A percentile compares a stretch with the other conserved stretches of the same genome.
phyloP scores from a whole-genome alignment of 2,329 filamentous ascomycete genomes.

The Akanthomyces lecanii region DNA sequence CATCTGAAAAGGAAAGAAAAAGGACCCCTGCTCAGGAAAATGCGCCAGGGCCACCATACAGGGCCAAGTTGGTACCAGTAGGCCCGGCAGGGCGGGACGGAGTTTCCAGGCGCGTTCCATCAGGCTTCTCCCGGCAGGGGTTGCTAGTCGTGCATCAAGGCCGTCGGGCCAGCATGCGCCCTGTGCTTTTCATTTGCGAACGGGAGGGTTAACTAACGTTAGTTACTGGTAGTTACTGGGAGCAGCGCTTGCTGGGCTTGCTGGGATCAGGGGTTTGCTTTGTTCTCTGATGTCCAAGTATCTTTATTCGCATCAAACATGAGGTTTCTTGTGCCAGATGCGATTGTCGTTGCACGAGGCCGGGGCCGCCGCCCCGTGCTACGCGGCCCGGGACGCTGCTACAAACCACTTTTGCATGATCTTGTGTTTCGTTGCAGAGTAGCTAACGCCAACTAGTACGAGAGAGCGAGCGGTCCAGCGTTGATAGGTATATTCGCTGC shows the following conservation, averaged over 20 bases:
- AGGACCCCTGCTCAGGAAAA: background rate
- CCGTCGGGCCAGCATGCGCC: background rate
- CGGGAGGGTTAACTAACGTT: slow-evolving; percentile 3
- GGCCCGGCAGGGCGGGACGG: background rate
- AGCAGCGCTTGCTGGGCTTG: too few relatives aligned
- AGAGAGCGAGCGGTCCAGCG: too few relatives aligned
- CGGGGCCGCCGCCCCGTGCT: background rate
- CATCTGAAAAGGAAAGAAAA: background rate
- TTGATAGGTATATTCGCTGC: too few relatives aligned
- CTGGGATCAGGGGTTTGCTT: background rate
- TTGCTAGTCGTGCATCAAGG: background rate
- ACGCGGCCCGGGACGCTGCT: background rate
- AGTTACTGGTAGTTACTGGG: background rate
- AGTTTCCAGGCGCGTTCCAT: slow-evolving; percentile 11
- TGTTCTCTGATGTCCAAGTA: too few relatives aligned
- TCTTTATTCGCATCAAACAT: too few relatives aligned
- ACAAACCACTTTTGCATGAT: background rate
- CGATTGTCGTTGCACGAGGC: background rate
- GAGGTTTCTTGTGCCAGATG: too few relatives aligned
- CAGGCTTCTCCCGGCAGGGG: slow-evolving; percentile 13
- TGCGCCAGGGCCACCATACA: too few relatives aligned
- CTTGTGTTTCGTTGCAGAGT: background rate
- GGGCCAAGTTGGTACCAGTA: too few relatives aligned
- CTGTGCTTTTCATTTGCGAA: slow-evolving; percentile 8
- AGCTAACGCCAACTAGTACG: background rate